phyloP scores from a whole-genome alignment of 345 rosid genomes.

The Mallotus nudiflorus region DNA sequence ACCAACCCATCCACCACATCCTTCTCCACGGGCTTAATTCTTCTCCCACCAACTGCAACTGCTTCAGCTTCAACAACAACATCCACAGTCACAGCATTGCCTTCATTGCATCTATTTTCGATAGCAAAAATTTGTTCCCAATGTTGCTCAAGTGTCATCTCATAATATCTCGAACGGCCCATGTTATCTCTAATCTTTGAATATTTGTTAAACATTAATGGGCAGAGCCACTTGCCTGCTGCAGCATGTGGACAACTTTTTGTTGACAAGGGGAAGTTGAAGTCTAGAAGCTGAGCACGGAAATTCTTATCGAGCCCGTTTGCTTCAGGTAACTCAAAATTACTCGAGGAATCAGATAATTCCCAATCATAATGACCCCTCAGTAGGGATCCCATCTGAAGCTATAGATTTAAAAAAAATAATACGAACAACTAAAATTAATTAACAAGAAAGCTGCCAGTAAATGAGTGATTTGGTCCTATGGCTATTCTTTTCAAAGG shows the following conservation, averaged over 20 bases:
- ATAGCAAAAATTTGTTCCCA: slow-evolving; percentile 14
- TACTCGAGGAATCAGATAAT: too few relatives aligned
- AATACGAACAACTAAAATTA: too few relatives aligned
- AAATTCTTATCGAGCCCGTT: slow-evolving; percentile 17
- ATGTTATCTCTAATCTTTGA: slow-evolving; percentile 6
- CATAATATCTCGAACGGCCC: slow-evolving; percentile 13
- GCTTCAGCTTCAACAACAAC: slow-evolving; percentile 1
- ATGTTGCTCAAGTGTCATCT: slow-evolving; percentile 21
- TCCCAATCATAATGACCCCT: too few relatives aligned
- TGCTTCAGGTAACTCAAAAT: slow-evolving; percentile 23
- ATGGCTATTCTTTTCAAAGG: too few relatives aligned
- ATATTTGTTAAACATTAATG: slow-evolving; percentile 24
- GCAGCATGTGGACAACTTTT: neutral
- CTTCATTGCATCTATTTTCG: neutral
- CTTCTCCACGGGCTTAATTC: neutral
- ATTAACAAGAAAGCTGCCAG: too few relatives aligned
- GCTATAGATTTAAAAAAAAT: too few relatives aligned
- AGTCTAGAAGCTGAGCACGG: slow-evolving; percentile 17
- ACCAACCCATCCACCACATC: neutral
- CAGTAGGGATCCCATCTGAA: too few relatives aligned
- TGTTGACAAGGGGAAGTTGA: slow-evolving; percentile 11
- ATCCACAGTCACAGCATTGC: slow-evolving; percentile 7
- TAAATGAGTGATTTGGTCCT: too few relatives aligned
- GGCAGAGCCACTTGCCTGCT: slow-evolving; percentile 28
- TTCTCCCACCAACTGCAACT: neutral